These are phyloP conservation scores for Alternaria sp. DNA, from an alignment of 2,329 filamentous ascomycete genomes.

Conservation along the genomic window DNA sequence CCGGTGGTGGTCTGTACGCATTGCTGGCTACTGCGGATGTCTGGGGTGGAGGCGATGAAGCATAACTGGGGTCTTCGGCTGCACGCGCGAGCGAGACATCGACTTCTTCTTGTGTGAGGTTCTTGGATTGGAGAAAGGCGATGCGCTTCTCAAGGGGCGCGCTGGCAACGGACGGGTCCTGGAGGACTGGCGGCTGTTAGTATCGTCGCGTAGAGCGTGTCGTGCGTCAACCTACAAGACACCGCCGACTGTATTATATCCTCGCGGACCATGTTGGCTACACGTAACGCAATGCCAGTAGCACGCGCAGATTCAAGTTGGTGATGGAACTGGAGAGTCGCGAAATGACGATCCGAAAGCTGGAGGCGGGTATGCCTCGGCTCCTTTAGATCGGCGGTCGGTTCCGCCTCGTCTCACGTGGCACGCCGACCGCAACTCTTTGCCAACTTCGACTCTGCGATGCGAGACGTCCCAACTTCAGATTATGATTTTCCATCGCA, in stretches of 20 bases:
- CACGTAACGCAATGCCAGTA: conserved; percentile 21
- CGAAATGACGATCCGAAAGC: conserved; percentile 18
- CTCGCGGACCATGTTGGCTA: conserved; percentile 83
- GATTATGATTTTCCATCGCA: background rate
- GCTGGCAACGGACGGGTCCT: conserved; percentile 87
- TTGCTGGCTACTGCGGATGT: conserved; percentile 48
- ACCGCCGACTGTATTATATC: conserved; percentile 84
- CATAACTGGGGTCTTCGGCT: conserved; percentile 61
- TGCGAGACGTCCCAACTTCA: background rate
- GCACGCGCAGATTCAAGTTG: conserved; percentile 15
- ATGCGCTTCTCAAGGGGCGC: conserved; percentile 93
- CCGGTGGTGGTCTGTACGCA: conserved; percentile 55
- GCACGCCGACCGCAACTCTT: conserved; percentile 1
- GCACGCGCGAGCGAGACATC: conserved; percentile 80
- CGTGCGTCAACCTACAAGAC: conserved; percentile 54
- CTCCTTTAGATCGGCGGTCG: conserved; percentile 15
- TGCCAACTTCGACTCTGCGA: conserved; percentile 9
- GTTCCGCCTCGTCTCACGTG: conserved; percentile 17
- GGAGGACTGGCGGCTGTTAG: conserved; percentile 70
- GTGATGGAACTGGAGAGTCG: conserved; percentile 18
- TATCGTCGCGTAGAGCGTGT: conserved; percentile 1
- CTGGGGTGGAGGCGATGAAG: conserved; percentile 56
- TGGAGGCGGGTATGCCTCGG: conserved; percentile 25
- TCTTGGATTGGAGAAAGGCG: conserved; percentile 93
- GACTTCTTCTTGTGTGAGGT: conserved; percentile 95